Conservation (phyloP, 1,284 basidiomycete species). For the Sphagnurus paluster region DNA sequence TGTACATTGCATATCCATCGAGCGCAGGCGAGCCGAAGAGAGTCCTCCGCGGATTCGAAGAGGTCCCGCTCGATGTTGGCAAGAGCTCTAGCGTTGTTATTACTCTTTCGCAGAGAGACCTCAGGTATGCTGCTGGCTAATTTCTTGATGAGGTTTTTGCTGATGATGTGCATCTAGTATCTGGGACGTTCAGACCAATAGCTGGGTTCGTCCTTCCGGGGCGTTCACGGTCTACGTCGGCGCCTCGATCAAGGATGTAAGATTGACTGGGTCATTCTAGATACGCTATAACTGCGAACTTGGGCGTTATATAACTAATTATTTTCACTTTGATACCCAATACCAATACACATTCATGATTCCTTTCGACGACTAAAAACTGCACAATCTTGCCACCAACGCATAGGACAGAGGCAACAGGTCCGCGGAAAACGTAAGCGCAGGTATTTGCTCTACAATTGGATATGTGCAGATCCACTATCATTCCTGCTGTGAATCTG, state of each 20-base stretch:
- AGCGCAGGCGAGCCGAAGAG: constrained; percentile 47
- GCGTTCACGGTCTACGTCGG: constrained; percentile 36
- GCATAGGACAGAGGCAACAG: too few species aligned
- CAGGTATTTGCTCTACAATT: too few species aligned
- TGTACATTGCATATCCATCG: constrained; percentile 53
- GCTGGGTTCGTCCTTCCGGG: constrained; percentile 35
- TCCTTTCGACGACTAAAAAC: too few species aligned
- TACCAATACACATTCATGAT: too few species aligned
- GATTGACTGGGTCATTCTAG: constrained; percentile 26
- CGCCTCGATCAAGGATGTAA: constrained; percentile 36
- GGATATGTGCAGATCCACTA: too few species aligned
- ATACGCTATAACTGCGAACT: background rate
- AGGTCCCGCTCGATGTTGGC: constrained; percentile 33
- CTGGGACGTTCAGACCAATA: constrained; percentile 36
- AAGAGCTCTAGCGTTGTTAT: constrained; percentile 32
- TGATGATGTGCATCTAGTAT: too few species aligned
- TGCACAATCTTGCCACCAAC: too few species aligned
- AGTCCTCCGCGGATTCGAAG: constrained; percentile 56
- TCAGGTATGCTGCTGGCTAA: constrained; percentile 32
- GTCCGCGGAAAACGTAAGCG: too few species aligned
- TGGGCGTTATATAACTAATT: too few species aligned
- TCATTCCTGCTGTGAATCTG: too few species aligned
- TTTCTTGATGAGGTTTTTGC: too few species aligned
- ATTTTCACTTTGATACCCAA: too few species aligned
- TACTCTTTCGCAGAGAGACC: constrained; percentile 33